A percentile compares a stretch with the other conserved stretches of the same genome.
Evolutionary conservation across 139 green algal genomes (phyloP).

Genomic region (Volvox africanus): DNA sequence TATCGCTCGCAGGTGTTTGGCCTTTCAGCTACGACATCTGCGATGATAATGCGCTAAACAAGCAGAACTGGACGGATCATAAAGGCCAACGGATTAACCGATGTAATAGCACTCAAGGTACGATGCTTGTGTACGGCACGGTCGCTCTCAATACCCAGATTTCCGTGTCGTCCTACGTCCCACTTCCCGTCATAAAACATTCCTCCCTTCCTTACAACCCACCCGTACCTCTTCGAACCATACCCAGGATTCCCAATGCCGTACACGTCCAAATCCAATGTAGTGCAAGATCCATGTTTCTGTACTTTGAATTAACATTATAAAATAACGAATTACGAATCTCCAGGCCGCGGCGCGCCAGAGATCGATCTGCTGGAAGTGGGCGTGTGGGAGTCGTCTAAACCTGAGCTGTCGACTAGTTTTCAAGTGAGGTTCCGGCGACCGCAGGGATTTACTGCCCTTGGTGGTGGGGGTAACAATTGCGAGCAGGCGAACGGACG

Average conservation of each 20-base stretch:
- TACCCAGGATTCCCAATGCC: no score
- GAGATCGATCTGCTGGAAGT: constrained; percentile 74
- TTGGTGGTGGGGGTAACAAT: no score
- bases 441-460: no score
- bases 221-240: background rate
- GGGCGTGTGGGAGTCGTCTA: constrained; percentile 19
- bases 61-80: constrained; percentile 45
- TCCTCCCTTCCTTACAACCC: background rate
- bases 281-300: no score
- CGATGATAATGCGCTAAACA: constrained; percentile 34
- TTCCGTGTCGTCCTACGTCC: no score
- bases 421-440: constrained; percentile 55
- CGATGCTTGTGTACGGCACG: background rate
- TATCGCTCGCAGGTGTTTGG: constrained; percentile 42
- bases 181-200: no score
- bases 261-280: no score
- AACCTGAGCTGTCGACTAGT: constrained; percentile 56
- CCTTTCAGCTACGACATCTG: constrained; percentile 66
- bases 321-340: no score
- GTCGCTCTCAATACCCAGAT: no score
- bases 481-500: no score
- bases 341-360: constrained; percentile 52
- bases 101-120: constrained; percentile 21
- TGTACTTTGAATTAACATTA: no score
- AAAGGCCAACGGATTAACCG: constrained; percentile 26